Evolutionary conservation across 768 basidiomycete species (phyloP), one percentile per base, ranked within the genome.

Genomic region (Rickenella mellea): DNA sequence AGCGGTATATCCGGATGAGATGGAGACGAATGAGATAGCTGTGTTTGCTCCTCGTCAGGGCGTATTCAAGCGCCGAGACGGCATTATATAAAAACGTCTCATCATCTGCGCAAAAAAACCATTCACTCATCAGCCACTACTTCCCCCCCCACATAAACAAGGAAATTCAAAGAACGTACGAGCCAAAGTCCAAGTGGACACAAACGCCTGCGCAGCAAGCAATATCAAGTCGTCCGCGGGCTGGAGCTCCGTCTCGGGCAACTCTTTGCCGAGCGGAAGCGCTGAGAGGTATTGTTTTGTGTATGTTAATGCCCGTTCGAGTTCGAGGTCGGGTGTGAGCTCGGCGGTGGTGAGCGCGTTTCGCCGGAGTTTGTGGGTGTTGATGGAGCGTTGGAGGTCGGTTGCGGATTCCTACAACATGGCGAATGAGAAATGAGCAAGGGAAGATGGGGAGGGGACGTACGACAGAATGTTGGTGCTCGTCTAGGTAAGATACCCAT

Each of bases 201-300:
- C 70, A 41, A 78, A 69, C 2, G 73, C 72, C 51, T 82, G 82
- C 2, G 71, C 81, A 5, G 83, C 78, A 17, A 96, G 65, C 21
- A 93, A 68, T 20, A 72, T 80, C 25, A 94, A 71, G 53, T 93
- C 92, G 51, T 96, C 92, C 1, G 78, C 84, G 14, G 83, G 86
- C 55, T 94, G 92, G 20, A 92, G 67, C 51, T 94, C 92, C 0
- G 87, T 84, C 4, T 67, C 56, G 6, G 80, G 75, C 15, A 93
- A 68, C 39, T 72, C 64, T 30, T 65, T 61, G 35, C 89, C 89
- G 2, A 90, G 64, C 15, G 72, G 65, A 22, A 93, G 68, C 14
- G 73, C 81, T 3, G 75, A 67, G 24, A 84, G 60, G 55, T 92
- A 94, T 41, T 73, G 68, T 47, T 66, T 59, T 6, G 73, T 61